Percentiles rank a stretch among this genome's conserved stretches.
Conservation (phyloP, 2,329 filamentous ascomycete species). For the Cordyceps farinosa region DNA sequence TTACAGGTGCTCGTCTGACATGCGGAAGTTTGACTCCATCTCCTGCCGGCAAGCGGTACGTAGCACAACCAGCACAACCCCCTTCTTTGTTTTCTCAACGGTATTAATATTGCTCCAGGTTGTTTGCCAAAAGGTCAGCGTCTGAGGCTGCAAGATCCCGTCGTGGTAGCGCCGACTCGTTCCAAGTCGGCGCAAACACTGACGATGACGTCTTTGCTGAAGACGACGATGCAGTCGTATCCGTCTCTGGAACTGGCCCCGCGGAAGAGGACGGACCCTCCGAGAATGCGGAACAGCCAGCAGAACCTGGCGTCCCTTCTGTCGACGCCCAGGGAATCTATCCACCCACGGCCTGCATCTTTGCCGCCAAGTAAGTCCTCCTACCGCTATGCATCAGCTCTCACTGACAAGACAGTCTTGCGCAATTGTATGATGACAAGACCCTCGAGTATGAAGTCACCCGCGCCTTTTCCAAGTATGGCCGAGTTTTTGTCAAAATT, state of each 20-base stretch:
- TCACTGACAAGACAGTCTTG: slow-evolving; percentile 41
- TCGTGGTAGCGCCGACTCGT: slow-evolving; percentile 15
- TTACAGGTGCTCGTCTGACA: slow-evolving; percentile 16
- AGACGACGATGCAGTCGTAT: slow-evolving; percentile 1
- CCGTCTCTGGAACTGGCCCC: background rate
- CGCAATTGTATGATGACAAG: slow-evolving; percentile 46
- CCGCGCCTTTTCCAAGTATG: slow-evolving; percentile 50
- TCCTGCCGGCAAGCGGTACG: slow-evolving; percentile 15
- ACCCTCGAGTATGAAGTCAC: slow-evolving; percentile 52
- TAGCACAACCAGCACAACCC: background rate
- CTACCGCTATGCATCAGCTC: background rate
- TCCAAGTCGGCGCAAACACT: slow-evolving; percentile 15
- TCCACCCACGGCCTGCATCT: slow-evolving; percentile 56
- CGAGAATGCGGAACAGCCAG: background rate
- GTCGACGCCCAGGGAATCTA: slow-evolving; percentile 45
- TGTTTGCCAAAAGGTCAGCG: slow-evolving; percentile 8
- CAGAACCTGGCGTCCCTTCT: background rate
- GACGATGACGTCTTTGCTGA: slow-evolving; percentile 19
- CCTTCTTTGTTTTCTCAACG: background rate
- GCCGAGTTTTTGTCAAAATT: slow-evolving; percentile 60
- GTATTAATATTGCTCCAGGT: background rate
- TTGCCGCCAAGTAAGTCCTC: slow-evolving; percentile 61
- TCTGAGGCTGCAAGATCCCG: slow-evolving; percentile 16
- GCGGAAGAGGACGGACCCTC: background rate
- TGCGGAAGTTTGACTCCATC: slow-evolving; percentile 17